Percentiles rank a stretch among this genome's conserved stretches.
Conservation (phyloP, 164 flowering plant genomes). For the Vitis labrusca region DNA sequence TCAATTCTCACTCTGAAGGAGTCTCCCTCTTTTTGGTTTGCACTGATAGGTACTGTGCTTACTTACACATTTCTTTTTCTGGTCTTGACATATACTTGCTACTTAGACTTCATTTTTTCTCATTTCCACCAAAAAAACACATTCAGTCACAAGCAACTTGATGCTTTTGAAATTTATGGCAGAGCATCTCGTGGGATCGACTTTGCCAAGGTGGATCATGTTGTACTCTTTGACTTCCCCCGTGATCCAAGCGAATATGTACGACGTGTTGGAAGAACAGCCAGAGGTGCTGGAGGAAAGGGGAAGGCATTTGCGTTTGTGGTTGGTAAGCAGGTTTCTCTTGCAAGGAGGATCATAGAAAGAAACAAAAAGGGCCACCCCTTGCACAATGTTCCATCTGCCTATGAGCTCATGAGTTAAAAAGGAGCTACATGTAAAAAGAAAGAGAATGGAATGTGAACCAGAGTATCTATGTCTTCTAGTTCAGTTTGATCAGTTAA, state of each 20-base stretch:
- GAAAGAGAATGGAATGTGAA: too few species aligned
- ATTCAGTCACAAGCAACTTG: neutral
- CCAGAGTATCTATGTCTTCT: too few species aligned
- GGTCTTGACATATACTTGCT: too few species aligned
- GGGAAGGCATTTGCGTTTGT: conserved; percentile 90
- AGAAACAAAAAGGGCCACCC: conserved; percentile 93
- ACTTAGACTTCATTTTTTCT: too few species aligned
- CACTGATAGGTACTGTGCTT: conserved; percentile 81
- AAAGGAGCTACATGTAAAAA: neutral
- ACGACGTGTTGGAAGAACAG: conserved; percentile 98
- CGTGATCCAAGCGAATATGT: conserved; percentile 99
- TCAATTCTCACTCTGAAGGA: conserved; percentile 30
- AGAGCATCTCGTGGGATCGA: conserved; percentile 98
- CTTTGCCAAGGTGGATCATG: conserved; percentile 85
- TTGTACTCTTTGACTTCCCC: conserved; percentile 92
- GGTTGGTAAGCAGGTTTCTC: conserved; percentile 94
- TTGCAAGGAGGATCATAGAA: conserved; percentile 76
- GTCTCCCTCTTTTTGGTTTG: conserved; percentile 69
- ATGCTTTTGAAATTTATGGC: conserved; percentile 18
- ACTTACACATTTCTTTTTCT: neutral
- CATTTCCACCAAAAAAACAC: too few species aligned
- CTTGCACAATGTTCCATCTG: conserved; percentile 86
- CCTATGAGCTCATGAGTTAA: conserved; percentile 31
- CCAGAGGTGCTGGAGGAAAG: conserved; percentile 92
- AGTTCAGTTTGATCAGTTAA: too few species aligned